Evolutionary conservation across 805 yeast genomes (phyloP).

Genomic region (Candida awuae): DNA sequence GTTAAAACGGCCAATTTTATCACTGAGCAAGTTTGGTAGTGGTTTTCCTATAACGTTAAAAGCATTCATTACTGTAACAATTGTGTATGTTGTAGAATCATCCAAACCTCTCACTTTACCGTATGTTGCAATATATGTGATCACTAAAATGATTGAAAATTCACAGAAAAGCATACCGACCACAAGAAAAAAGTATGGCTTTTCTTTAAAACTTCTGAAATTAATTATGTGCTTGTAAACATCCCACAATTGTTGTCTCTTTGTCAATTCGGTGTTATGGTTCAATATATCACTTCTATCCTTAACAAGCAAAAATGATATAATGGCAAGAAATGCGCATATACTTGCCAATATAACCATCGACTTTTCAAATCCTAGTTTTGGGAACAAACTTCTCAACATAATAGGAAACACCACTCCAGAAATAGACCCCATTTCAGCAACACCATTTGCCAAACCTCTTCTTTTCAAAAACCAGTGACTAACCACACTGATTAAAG

Average conservation of each 20-base stretch:
- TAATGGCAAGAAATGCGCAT: constrained; percentile 32
- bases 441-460: constrained; percentile 46
- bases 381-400: constrained; percentile 39
- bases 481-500: constrained; percentile 52
- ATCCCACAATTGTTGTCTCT: constrained; percentile 6
- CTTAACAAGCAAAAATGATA: constrained; percentile 32
- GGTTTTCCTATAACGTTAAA: constrained; percentile 34
- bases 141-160: constrained; percentile 38
- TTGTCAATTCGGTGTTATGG: constrained; percentile 17
- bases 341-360: constrained; percentile 44
- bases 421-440: constrained; percentile 45
- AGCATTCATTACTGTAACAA: constrained; percentile 41
- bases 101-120: constrained; percentile 39
- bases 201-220: constrained; percentile 32
- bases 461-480: constrained; percentile 59
- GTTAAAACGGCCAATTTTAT: constrained; percentile 46
- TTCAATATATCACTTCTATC: constrained; percentile 32
- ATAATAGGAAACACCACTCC: constrained; percentile 48
- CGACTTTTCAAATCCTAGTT: constrained; percentile 50
- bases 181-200: constrained; percentile 33
- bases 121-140: constrained; percentile 48
- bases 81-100: constrained; percentile 35
- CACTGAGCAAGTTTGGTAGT: constrained; percentile 26
- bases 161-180: constrained; percentile 40
- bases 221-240: constrained; percentile 28